These are phyloP conservation scores for Steccherinum ochraceum DNA, from an alignment of 768 basidiomycete genomes.

Conservation along the genomic window DNA sequence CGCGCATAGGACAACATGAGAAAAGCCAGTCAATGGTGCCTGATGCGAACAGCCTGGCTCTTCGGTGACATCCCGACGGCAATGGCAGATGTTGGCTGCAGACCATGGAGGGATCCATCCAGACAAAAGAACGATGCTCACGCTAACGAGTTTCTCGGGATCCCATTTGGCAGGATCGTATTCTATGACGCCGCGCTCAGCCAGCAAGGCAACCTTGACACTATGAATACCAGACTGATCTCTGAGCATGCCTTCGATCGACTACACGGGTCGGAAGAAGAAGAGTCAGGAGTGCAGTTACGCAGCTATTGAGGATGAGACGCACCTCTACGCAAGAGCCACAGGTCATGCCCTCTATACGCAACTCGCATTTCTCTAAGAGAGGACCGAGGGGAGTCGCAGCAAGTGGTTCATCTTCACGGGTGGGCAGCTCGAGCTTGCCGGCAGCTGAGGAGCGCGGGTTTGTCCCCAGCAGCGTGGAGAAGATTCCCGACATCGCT, in stretches of 20 bases:
- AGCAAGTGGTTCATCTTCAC: conserved; percentile 22
- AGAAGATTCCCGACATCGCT: conserved; percentile 10
- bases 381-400: conserved; percentile 15
- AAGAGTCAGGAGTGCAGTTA: background rate
- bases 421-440: conserved; percentile 23
- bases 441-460: conserved; percentile 11
- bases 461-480: conserved; percentile 5
- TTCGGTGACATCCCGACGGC: no score
- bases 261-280: conserved; percentile 33
- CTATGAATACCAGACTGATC: conserved; percentile 85
- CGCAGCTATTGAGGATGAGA: conserved; percentile 1
- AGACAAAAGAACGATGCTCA: conserved; percentile 34
- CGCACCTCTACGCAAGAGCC: conserved; percentile 83
- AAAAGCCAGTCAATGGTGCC: no score
- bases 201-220: conserved; percentile 92
- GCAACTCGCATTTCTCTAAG: conserved; percentile 62
- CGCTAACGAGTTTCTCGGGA: conserved; percentile 69
- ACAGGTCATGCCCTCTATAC: conserved; percentile 90
- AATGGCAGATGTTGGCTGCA: no score
- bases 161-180: conserved; percentile 84
- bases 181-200: conserved; percentile 88
- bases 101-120: no score
- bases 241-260: conserved; percentile 80
- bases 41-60: no score
- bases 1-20: no score